Percentiles rank a stretch among this genome's conserved stretches.
Conservation (phyloP, 2,329 filamentous ascomycete genomes). For the Teratosphaeria pseudoeucalypti region DNA sequence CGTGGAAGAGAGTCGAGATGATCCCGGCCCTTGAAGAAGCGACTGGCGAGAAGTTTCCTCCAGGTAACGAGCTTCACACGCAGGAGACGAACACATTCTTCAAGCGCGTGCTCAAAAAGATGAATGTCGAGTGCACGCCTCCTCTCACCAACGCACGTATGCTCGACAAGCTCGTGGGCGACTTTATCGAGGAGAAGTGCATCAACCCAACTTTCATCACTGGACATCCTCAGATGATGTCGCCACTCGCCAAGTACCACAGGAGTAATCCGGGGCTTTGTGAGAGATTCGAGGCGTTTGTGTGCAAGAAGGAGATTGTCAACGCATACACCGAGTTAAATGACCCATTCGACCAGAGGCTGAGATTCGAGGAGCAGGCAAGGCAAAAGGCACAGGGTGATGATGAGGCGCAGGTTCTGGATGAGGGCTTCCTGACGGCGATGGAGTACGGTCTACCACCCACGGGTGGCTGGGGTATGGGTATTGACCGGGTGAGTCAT, state of each 20-base stretch:
- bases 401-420: constrained; percentile 89
- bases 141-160: constrained; percentile 91
- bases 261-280: constrained; percentile 72
- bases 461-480: constrained; percentile 89
- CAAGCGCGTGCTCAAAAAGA: constrained; percentile 73
- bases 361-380: constrained; percentile 90
- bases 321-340: constrained; percentile 98
- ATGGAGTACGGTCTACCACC: constrained; percentile 88
- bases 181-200: constrained; percentile 90
- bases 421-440: constrained; percentile 87
- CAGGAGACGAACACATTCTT: constrained; percentile 83
- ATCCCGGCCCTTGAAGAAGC: constrained; percentile 84
- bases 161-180: constrained; percentile 82
- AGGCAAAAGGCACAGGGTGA: constrained; percentile 93
- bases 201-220: constrained; percentile 88
- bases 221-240: constrained; percentile 77
- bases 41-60: constrained; percentile 86
- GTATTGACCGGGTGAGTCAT: constrained; percentile 65
- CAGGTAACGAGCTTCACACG: constrained; percentile 80
- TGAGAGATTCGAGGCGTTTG: constrained; percentile 95
- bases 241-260: constrained; percentile 91
- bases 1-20: constrained; percentile 93
- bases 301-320: constrained; percentile 92
- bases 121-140: constrained; percentile 77
- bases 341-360: constrained; percentile 87